These are phyloP conservation scores for Coniferiporia weirii DNA, from an alignment of 1,284 basidiomycete species.

Conservation along the genomic window DNA sequence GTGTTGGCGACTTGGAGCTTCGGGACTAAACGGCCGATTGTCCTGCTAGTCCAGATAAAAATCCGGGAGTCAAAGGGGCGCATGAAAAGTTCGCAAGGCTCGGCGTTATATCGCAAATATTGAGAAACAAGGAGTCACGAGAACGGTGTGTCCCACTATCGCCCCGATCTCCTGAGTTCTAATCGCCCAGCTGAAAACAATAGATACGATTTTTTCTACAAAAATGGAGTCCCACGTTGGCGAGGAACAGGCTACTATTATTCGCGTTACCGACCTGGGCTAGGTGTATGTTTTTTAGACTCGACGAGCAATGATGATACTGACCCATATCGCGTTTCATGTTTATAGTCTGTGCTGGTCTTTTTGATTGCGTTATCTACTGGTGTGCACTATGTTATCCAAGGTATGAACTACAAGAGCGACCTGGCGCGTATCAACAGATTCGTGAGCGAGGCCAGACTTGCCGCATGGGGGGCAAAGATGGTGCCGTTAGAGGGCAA, in stretches of 20 bases:
- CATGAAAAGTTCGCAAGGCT: constrained; percentile 86
- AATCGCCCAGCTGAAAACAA: not conserved
- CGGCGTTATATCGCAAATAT: constrained; percentile 79
- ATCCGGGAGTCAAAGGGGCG: constrained; percentile 72
- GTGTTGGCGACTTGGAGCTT: not conserved
- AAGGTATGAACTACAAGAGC: constrained; percentile 68
- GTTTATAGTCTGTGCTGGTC: constrained; percentile 57
- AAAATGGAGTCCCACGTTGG: constrained; percentile 88
- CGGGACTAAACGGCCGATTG: not conserved
- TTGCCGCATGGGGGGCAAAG: constrained; percentile 74
- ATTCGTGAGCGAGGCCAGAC: constrained; percentile 58
- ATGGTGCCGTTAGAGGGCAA: constrained; percentile 52
- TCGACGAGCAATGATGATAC: not conserved
- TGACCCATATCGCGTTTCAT: not conserved
- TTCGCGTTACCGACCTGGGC: constrained; percentile 84
- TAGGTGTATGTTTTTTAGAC: constrained; percentile 49
- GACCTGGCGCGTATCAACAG: constrained; percentile 68
- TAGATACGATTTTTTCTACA: constrained; percentile 88
- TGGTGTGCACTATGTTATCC: constrained; percentile 73
- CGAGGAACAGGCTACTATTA: constrained; percentile 89
- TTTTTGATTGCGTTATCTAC: constrained; percentile 77
- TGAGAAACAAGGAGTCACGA: constrained; percentile 71
- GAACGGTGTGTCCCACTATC: constrained; percentile 54
- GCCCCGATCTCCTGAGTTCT: not conserved
- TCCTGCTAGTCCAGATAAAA: constrained; percentile 83